Conservation (phyloP, 2,329 filamentous ascomycete species). For the Diaporthe longicolla region DNA sequence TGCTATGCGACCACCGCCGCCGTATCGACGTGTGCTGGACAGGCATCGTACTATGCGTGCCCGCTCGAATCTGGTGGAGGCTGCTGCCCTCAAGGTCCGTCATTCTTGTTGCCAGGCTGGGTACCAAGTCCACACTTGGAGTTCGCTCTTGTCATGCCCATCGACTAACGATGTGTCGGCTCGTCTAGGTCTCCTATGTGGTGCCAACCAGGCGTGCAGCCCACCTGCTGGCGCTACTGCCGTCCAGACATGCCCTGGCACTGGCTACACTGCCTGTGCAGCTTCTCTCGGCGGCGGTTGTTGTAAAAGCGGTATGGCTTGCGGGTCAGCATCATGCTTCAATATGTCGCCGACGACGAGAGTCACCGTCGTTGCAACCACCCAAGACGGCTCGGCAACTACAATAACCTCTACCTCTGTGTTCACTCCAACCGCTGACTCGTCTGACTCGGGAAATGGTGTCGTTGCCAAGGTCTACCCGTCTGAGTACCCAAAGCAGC, state of each 20-base stretch:
- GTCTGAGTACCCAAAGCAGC: constrained; percentile 58
- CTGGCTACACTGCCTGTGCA: constrained; percentile 64
- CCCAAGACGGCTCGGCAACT: constrained; percentile 56
- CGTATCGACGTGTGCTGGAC: constrained; percentile 55
- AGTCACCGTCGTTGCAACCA: constrained; percentile 63
- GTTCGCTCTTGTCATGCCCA: too few species aligned
- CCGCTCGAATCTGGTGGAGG: constrained; percentile 53
- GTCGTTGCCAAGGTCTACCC: constrained; percentile 61
- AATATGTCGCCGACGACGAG: constrained; percentile 61
- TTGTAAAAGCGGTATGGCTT: constrained; percentile 65
- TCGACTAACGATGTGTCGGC: constrained; percentile 53
- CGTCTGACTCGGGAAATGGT: constrained; percentile 44
- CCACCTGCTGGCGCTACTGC: constrained; percentile 59
- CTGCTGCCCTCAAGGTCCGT: constrained; percentile 51
- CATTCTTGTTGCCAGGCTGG: background rate
- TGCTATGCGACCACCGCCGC: constrained; percentile 63
- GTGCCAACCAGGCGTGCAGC: constrained; percentile 55
- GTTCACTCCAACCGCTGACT: constrained; percentile 54
- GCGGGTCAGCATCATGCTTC: constrained; percentile 63
- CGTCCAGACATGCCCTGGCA: constrained; percentile 57
- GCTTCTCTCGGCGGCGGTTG: constrained; percentile 66
- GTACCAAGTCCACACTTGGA: background rate
- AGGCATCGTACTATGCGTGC: constrained; percentile 58
- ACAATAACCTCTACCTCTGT: constrained; percentile 57
- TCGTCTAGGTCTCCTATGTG: constrained; percentile 61